Percentiles rank a stretch among this genome's conserved stretches.
phyloP scores from a whole-genome alignment of 2,329 filamentous ascomycete species.

The Didymella keratinophila region DNA sequence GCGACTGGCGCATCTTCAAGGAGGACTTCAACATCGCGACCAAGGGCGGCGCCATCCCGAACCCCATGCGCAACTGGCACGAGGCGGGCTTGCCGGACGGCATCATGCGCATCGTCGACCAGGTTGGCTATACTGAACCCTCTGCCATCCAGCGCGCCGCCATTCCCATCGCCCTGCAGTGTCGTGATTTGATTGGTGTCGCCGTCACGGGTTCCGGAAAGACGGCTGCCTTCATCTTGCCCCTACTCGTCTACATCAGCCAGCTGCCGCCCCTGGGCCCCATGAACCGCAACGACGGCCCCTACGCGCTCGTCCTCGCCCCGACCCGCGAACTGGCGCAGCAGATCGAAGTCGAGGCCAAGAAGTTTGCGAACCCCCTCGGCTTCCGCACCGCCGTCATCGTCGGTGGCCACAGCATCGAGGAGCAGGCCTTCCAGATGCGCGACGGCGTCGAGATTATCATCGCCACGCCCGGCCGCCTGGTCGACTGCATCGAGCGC shows the following conservation, averaged over 20 bases:
- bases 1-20: slow-evolving; percentile 99
- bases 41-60: slow-evolving; percentile 89
- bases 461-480: slow-evolving; percentile 95
- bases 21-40: slow-evolving; percentile 97
- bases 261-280: slow-evolving; percentile 86
- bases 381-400: slow-evolving; percentile 96
- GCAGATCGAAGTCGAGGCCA: slow-evolving; percentile 93
- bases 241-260: slow-evolving; percentile 91
- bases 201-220: slow-evolving; percentile 98
- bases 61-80: slow-evolving; percentile 93
- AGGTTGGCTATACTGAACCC: slow-evolving; percentile 90
- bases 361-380: slow-evolving; percentile 87
- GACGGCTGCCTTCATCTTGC: slow-evolving; percentile 92
- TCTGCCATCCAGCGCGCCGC: slow-evolving; percentile 91
- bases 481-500: slow-evolving; percentile 95
- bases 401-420: slow-evolving; percentile 94
- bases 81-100: slow-evolving; percentile 82
- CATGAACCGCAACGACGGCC: slow-evolving; percentile 88
- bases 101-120: slow-evolving; percentile 80
- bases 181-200: slow-evolving; percentile 95
- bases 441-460: slow-evolving; percentile 96
- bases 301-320: slow-evolving; percentile 95
- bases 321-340: slow-evolving; percentile 97
- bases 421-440: slow-evolving; percentile 90
- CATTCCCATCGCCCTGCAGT: slow-evolving; percentile 92